Base-by-base conservation (phyloP, 2,329 filamentous ascomycete genomes). In the Colletotrichum viniferum region DNA sequence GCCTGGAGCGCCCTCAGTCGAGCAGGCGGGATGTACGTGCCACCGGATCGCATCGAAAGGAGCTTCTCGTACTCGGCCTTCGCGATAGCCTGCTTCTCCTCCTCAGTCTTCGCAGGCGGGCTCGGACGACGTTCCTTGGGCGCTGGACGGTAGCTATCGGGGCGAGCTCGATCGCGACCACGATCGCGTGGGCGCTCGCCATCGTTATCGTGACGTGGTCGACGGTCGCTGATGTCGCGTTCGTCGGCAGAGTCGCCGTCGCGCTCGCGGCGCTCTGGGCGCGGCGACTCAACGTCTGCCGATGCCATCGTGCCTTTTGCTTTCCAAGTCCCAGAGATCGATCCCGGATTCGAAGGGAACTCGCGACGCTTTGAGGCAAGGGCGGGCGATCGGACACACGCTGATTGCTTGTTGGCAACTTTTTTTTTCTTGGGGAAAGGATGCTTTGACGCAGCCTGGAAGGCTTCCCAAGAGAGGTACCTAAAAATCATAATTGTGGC, bases 41-140 rank as follows among this genome's bases (percentile, higher is more conserved):
- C 97, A 78, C 97, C 97, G 63, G 96, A 98, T 79, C 97, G 94
- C 92, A 98, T 96, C 78, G 91, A 97, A 79, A 98, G 88, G 76
- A 98, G 90, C 86, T 96, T 96, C 85, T 97, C 93, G 86, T 98
- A 97, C 87, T 98, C 96, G 78, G 96, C 95, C 87, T 98, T 97
- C 58, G 95, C 95, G 55, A 93, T 93, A 28, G 93, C 95, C 85
- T 96, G 95, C 85, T 97, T 98, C 85, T 96, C 93, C 83, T 95
- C 95, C 80, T 94, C 95, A 62, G 91, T 92, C 77, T 87, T 88
- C 69, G 84, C 84, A 5, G 87, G 86, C 13, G 83, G 84, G 10
- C 85, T 84, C 52, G 84, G 82, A 74, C 84, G 65, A 18, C 66
- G 62, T 61, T 76, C 76, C 80, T 81, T 78, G 71, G 82, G 82